Base-by-base conservation (phyloP, 192 early-diverging fungal species). In the Jimgerdemannia flammicorona region DNA sequence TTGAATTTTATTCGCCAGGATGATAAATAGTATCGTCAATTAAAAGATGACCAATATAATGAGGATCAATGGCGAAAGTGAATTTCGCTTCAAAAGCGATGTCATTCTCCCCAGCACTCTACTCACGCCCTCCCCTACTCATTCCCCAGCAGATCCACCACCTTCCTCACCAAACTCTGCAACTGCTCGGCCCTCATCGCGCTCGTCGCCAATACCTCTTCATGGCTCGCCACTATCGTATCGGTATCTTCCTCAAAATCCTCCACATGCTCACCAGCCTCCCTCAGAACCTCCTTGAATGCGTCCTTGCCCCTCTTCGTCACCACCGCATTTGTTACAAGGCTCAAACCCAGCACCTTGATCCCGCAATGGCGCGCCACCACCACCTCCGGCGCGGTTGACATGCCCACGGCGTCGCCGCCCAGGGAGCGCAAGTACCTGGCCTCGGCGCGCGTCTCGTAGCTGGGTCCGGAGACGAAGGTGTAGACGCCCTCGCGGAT, bases 381-480 rank as follows among this genome's bases (percentile, higher is more conserved):
- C 64, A 96, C 82, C 18, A 96, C 92, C 74, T 98, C 96, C 1
- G 96, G 95, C 44, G 93, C 90, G 4, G 94, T 97, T 17, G 90
- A 93, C 90, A 96, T 95, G 20, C 96, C 95, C 10, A 98, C 91
- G 64, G 89, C 88, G 80, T 97, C 95, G 11, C 87, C 95, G 43
- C 94, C 94, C 19, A 92, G 77, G 8, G 42, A 19, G 7, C 86
- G 85, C 73, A 98, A 83, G 74, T 90, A 89, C 44, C 92, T 74
- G 70, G 91, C 89, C 78, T 98, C 96, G 2, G 95, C 93, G 67
- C 92, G 84, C 3, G 94, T 93, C 80, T 98, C 97, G 75, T 93
- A 96, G n/a, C 87, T 89, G n/a, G 96, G 96, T 0, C 96, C 96
- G n/a, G 92, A 83, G 6, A 96, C 93, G 77, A 93, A 93, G 75